These are phyloP conservation scores for Euptelea pleiosperma DNA, from an alignment of 164 flowering plant species.

Conservation along the genomic window DNA sequence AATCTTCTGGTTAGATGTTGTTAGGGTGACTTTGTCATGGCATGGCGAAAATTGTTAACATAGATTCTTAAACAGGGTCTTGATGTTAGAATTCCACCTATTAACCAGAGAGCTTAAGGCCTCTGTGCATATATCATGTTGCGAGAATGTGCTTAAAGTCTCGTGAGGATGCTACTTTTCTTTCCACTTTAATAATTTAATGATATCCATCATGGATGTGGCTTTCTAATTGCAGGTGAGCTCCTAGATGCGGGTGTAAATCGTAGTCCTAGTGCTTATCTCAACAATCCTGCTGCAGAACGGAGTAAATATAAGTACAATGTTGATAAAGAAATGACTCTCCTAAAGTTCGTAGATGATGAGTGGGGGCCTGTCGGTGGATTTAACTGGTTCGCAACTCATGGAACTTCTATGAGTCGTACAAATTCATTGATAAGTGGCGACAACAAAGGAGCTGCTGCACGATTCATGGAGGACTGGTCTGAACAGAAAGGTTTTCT, in stretches of 20 bases:
- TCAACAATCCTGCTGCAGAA: constrained; percentile 82
- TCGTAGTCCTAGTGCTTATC: constrained; percentile 97
- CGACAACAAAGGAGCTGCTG: constrained; percentile 98
- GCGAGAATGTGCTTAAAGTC: no score
- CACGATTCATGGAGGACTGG: constrained; percentile 99
- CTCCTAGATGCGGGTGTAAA: constrained; percentile 84
- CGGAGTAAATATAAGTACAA: constrained; percentile 78
- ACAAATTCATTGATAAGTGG: constrained; percentile 94
- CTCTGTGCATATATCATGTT: no score
- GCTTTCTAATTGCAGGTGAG: constrained; percentile 57
- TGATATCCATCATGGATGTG: background rate
- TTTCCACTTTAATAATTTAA: background rate
- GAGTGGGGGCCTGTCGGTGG: constrained; percentile 98
- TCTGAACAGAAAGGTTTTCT: constrained; percentile 44
- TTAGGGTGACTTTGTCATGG: no score
- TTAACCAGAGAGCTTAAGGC: no score
- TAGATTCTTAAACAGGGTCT: no score
- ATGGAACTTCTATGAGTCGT: constrained; percentile 99
- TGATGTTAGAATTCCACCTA: no score
- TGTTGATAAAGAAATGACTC: constrained; percentile 98
- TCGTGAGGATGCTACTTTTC: no score
- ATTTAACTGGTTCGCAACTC: constrained; percentile 99
- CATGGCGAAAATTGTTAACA: no score
- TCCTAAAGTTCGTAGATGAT: constrained; percentile 87
- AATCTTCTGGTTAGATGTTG: no score